Evolutionary conservation across 2,329 filamentous ascomycete species (phyloP).

Genomic region (Torrubiellomyces zombiae): DNA sequence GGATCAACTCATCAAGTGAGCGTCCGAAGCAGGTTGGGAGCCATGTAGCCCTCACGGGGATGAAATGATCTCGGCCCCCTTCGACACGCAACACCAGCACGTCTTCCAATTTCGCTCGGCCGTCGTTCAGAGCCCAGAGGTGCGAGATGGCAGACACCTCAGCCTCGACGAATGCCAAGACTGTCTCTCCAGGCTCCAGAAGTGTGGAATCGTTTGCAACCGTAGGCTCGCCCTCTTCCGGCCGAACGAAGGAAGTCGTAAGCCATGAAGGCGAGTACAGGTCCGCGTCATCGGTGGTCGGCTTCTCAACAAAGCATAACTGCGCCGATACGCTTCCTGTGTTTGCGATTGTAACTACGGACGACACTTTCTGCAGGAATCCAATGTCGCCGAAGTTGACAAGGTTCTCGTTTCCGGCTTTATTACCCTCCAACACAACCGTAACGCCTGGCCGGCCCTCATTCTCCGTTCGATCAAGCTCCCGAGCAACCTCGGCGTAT

Average conservation of each 20-base stretch:
- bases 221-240: conserved; percentile 15
- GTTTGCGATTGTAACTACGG: conserved; percentile 73
- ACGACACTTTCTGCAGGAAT: conserved; percentile 48
- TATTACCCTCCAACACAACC: conserved; percentile 52
- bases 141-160: conserved; percentile 47
- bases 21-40: conserved; percentile 67
- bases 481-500: conserved; percentile 71
- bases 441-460: conserved; percentile 72
- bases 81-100: conserved; percentile 73
- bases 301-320: conserved; percentile 64
- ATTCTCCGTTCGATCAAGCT: conserved; percentile 83
- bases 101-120: conserved; percentile 53
- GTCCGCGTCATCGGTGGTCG: conserved; percentile 29
- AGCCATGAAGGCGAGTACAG: conserved; percentile 47
- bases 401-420: conserved; percentile 29
- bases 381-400: conserved; percentile 66
- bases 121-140: conserved; percentile 56
- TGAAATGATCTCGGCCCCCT: conserved; percentile 79
- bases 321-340: conserved; percentile 69
- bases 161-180: conserved; percentile 50
- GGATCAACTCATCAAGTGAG: conserved; percentile 75
- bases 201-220: conserved; percentile 35
- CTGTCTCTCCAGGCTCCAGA: conserved; percentile 72
- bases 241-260: conserved; percentile 41
- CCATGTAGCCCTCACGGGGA: conserved; percentile 67